Evolutionary conservation across 192 early-diverging fungal genomes (phyloP), one percentile per base, ranked within the genome.

Genomic region (Ambispora gerdemannii): DNA sequence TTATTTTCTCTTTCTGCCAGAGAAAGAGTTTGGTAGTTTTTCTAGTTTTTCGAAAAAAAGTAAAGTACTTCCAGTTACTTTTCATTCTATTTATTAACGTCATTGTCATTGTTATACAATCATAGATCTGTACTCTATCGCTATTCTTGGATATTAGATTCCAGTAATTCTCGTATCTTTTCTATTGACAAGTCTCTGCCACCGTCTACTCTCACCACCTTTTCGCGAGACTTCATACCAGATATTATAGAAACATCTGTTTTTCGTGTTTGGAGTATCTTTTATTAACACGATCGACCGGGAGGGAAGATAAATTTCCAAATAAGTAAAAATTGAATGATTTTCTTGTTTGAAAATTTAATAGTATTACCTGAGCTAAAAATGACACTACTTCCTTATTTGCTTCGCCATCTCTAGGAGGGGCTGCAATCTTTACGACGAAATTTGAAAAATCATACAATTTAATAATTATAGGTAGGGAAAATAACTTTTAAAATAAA

Each of bases 341-440:
- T 53, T 4, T n/a, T 20, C 20, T 20, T 53, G 7, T 53, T 22
- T 3, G 20, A n/a, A 4, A 7, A 53, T 7, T 20, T 4, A 53
- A 20, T n/a, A 53, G 20, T n/a, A 4, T 67, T 15, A 75, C n/a
- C 47, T 35, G n/a, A 11, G 76, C 67, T 15, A 78, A 38, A 66
- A 75, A 75, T 15, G 17, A 35, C 25, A 75, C 27, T 4, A 72
- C 70, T 50, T 75, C 69, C 24, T 72, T 63, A 63, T 78, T 78
- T 6, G 74, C 76, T 47, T 78, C 34, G 4, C 76, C 76, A 19
- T 75, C 69, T 6, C 43, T 70, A 13, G 76, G 76, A 53, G 68
- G 62, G 6, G 76, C 76, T 4, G 76, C 70, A 51, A 78, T 72
- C 17, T 72, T 53, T 20, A n/a, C 10, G 22, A 20, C 22, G 11